phyloP scores from a whole-genome alignment of 1,139 yeast species.

The Kodamaea arcana region DNA sequence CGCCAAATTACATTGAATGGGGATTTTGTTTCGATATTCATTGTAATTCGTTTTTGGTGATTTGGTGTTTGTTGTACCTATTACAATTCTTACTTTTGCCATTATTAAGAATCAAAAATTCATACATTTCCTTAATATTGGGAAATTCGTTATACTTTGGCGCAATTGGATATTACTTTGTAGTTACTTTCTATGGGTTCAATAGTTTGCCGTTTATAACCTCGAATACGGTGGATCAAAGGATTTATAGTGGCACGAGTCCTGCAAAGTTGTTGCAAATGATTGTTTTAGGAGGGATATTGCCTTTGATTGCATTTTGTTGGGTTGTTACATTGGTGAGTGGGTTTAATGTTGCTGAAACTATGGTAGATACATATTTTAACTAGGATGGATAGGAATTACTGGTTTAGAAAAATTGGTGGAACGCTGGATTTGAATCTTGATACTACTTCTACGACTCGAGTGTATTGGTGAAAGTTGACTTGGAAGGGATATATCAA shows the following conservation, averaged over 20 bases:
- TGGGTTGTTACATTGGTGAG: slow-evolving; percentile 57
- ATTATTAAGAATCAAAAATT: slow-evolving; percentile 56
- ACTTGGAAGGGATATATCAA: no score
- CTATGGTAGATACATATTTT: slow-evolving; percentile 67
- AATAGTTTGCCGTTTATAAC: slow-evolving; percentile 76
- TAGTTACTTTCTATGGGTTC: slow-evolving; percentile 83
- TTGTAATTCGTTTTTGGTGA: slow-evolving; percentile 78
- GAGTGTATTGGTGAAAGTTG: no score
- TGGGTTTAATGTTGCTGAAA: slow-evolving; percentile 68
- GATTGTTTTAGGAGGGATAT: slow-evolving; percentile 36
- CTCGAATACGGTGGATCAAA: slow-evolving; percentile 42
- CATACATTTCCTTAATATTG: slow-evolving; percentile 56
- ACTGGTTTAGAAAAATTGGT: no score
- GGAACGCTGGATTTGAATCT: no score
- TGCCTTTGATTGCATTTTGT: slow-evolving; percentile 53
- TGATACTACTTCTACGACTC: no score
- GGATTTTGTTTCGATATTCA: slow-evolving; percentile 92
- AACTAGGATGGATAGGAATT: slow-evolving; percentile 27
- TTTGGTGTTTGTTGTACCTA: slow-evolving; percentile 76
- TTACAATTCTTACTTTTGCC: slow-evolving; percentile 77
- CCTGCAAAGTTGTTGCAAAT: slow-evolving; percentile 36
- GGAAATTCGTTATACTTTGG: slow-evolving; percentile 77
- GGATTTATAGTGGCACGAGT: slow-evolving; percentile 28
- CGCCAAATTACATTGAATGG: slow-evolving; percentile 72
- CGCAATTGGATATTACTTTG: slow-evolving; percentile 69